These are phyloP conservation scores for Sporisorium reilianum DNA, from an alignment of 1,284 basidiomycete genomes.

Conservation along the genomic window DNA sequence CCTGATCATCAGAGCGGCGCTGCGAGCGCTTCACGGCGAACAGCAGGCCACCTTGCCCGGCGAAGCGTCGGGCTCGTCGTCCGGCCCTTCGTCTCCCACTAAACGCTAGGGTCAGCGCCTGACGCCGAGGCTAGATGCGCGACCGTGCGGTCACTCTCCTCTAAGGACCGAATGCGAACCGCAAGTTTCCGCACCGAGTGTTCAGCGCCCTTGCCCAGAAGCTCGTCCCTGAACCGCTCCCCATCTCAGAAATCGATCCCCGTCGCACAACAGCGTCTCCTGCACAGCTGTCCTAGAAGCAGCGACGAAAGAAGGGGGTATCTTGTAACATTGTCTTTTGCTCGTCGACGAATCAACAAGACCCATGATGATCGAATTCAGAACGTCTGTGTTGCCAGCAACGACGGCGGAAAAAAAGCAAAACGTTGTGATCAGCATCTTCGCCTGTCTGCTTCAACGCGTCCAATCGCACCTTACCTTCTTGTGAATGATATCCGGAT, in stretches of 20 bases:
- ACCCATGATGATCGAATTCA: constrained; percentile 7
- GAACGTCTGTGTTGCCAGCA: constrained; percentile 16
- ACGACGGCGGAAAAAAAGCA: not conserved
- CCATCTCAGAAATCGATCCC: too few species aligned
- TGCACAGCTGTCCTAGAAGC: not conserved
- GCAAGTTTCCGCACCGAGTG: too few species aligned
- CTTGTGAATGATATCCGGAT: constrained; percentile 96
- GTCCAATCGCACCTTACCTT: constrained; percentile 26
- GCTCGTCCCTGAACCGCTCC: too few species aligned
- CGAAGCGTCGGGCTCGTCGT: not conserved
- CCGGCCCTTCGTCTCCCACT: not conserved
- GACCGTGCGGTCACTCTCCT: too few species aligned
- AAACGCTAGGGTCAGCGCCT: not conserved
- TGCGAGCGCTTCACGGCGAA: constrained; percentile 7
- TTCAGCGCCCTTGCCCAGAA: too few species aligned
- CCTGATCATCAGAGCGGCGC: constrained; percentile 1
- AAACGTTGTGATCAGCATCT: not conserved
- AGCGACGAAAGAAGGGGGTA: not conserved
- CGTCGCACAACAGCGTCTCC: too few species aligned
- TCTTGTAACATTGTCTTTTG: constrained; percentile 4
- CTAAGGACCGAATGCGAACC: too few species aligned
- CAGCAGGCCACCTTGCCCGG: not conserved
- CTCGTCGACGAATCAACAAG: not conserved
- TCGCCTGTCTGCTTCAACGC: not conserved
- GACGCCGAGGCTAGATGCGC: too few species aligned